Base-by-base conservation (phyloP, 2,329 filamentous ascomycete species). In the Emergomyces pasteurianus region DNA sequence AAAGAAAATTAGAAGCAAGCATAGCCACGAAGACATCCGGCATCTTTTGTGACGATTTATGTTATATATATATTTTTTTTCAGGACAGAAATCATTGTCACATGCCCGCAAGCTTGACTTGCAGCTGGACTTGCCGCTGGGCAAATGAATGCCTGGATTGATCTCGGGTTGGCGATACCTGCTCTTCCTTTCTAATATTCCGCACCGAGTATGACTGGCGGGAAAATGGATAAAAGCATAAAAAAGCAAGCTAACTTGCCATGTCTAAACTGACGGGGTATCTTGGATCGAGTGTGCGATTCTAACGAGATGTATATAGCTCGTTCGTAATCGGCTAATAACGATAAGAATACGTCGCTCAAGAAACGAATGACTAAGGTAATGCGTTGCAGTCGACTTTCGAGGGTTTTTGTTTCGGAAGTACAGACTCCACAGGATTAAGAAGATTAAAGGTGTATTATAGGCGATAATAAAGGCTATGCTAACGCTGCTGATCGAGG, bases 361-460 rank as follows among this genome's bases (percentile, higher is more conserved):
- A 52, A 57, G 60, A 59, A 60, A 47, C 52, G 50, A 54, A 49
- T 28, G 46, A 57, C 58, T 36, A 55, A 61, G 28, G 34, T 57
- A 55, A 57, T 38, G 50, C 23, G 12, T 53, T 49, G 38, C 34
- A 21, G 47, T 31, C 47, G 47, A 60, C 58, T 54, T 43, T 28
- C 38, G 58, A n/a, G n/a, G 47, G n/a, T 46, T 5, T 54, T 21
- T 38, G 18, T 31, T 31, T 53, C 23, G 10, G 21, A n/a, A 28
- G 42, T 57, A 43, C 21, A 40, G 34, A 31, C 58, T 31, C 54
- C 58, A 60, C 7, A 28, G 38, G n/a, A 53, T 60, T 59, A 62
- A 62, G 52, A 58, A 58, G 57, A 62, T 62, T 62, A 62, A 43
- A 47, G 61, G 53, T 52, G 58, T 60, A 62, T 58, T 60, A 54